A percentile compares a stretch with the other conserved stretches of the same genome.
Conservation (phyloP, 2,329 filamentous ascomycete genomes). For the Allantophomopsis lycopodina region DNA sequence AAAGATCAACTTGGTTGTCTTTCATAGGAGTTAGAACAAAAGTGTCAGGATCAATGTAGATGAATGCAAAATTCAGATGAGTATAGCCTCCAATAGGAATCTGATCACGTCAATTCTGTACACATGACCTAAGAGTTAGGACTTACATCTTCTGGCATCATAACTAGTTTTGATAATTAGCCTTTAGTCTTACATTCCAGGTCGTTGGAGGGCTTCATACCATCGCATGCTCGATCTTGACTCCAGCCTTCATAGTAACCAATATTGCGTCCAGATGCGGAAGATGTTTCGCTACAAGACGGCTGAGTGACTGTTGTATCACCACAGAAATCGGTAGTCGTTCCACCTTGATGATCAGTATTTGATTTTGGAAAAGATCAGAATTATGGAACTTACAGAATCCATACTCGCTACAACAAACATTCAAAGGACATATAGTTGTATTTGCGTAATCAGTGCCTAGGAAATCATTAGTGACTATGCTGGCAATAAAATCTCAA, state of each 20-base stretch:
- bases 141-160: too few relatives aligned
- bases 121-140: too few relatives aligned
- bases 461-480: too few relatives aligned
- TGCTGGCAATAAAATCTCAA: too few relatives aligned
- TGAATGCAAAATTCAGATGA: constrained; percentile 18
- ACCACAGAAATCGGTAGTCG: constrained; percentile 3
- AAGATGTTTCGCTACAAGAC: constrained; percentile 1
- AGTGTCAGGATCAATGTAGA: constrained; percentile 21
- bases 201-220: constrained; percentile 1
- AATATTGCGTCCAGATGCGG: constrained; percentile 3
- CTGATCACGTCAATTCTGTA: not conserved
- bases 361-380: too few relatives aligned
- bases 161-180: too few relatives aligned
- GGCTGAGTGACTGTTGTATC: constrained; percentile 4
- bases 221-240: constrained; percentile 5
- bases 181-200: too few relatives aligned
- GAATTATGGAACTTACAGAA: constrained; percentile 12
- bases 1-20: constrained; percentile 3
- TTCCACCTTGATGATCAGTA: not conserved
- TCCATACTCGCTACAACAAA: constrained; percentile 21
- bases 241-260: constrained; percentile 11
- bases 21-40: constrained; percentile 14
- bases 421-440: constrained; percentile 19
- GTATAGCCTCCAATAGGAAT: constrained; percentile 7
- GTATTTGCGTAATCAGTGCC: constrained; percentile 7